Base-by-base conservation (phyloP, 2,329 filamentous ascomycete species). In the Penicillium sp. region DNA sequence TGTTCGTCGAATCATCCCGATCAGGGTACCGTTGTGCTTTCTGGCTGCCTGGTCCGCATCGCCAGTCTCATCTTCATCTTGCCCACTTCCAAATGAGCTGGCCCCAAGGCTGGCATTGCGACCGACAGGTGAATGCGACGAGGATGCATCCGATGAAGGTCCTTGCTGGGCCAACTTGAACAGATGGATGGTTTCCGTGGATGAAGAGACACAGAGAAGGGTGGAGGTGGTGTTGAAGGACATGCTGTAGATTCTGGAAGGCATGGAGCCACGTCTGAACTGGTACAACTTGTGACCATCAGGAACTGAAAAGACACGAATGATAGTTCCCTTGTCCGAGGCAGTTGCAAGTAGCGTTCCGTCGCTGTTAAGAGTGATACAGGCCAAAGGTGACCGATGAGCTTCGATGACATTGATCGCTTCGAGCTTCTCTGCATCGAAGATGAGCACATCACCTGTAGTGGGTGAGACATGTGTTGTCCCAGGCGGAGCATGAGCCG, bases 241-340 rank as follows among this genome's bases (percentile, higher is more conserved):
- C 92, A 99, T 97, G 84, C 92, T 96, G 78, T 93, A 97, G 66
- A 99, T 99, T 42, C 91, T 89, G 1, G 93, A 93, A 0, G 95
- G 95, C 75, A 97, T 97, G 2, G 93, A 97, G 44, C 95, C 95
- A 62, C 95, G 87, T 58, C 95, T 87, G 77, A 99, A 99, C 72
- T 99, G 93, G 74, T 93, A 98, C 19, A 99, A 83, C 74, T 98
- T 99, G 69, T 93, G 88, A 11, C 91, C 95, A 62, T 88, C 87
- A 3, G 95, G 95, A 1, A 99, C 86, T 1, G 91, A 91, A 75
- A 99, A 99, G 52, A 99, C 92, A 16, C 95, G 88, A 62, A 99
- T 96, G 59, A 99, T 96, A 0, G 95, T 99, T 62, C 95, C 95
- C 52, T 96, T 99, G 73, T 99, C 95, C 22, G 93, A 98, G 1